These are phyloP conservation scores for Fraxinus cuspidata DNA, from an alignment of 257 asterid genomes.

Conservation along the genomic window DNA sequence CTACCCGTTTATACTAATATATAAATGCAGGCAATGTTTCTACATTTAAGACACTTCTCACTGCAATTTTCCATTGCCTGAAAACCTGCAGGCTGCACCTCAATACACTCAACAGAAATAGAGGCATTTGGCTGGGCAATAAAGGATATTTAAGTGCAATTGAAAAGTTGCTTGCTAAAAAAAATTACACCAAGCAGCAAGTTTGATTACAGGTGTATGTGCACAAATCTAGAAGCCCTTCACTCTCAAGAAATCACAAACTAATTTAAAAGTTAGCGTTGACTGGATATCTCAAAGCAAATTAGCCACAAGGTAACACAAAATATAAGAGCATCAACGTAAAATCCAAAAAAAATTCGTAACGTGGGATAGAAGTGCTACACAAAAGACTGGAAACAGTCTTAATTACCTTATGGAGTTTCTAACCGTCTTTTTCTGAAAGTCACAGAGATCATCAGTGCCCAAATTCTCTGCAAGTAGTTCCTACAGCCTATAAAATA, in stretches of 20 bases:
- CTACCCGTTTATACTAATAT: neutral
- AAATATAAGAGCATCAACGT: neutral
- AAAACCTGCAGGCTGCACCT: neutral
- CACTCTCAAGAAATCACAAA: neutral
- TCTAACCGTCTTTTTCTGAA: neutral
- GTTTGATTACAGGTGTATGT: neutral
- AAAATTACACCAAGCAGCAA: neutral
- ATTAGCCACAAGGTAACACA: neutral
- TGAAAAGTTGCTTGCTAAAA: neutral
- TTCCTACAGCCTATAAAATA: neutral
- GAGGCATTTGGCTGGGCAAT: neutral
- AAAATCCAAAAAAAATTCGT: neutral
- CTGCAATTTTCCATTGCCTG: neutral
- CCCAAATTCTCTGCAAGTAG: neutral
- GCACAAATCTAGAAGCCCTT: neutral
- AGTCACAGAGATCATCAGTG: neutral
- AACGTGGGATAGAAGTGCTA: neutral
- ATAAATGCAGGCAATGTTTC: neutral
- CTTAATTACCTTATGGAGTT: neutral
- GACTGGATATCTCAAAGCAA: neutral
- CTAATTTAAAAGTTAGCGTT: neutral
- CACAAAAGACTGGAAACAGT: neutral
- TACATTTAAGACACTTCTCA: neutral
- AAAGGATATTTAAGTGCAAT: neutral
- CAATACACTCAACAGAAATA: neutral